These are phyloP conservation scores for Epichloe festucae DNA, from an alignment of 2,329 filamentous ascomycete species.

Conservation along the genomic window DNA sequence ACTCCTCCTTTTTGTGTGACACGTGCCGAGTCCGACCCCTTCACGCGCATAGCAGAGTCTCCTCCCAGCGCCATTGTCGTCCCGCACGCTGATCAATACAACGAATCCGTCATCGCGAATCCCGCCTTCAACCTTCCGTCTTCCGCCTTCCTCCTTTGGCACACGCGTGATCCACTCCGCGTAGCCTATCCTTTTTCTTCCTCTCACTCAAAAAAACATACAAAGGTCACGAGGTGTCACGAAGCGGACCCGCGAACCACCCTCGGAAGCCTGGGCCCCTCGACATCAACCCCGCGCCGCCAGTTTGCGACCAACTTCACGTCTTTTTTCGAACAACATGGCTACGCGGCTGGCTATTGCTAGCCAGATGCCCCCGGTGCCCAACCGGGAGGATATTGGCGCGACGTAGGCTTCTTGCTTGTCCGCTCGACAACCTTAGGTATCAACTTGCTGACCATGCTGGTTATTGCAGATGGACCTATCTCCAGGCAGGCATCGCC, in stretches of 20 bases:
- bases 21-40: background rate
- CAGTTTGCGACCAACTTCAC: background rate
- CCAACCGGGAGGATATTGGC: conserved; percentile 47
- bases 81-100: background rate
- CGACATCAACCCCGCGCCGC: conserved; percentile 3
- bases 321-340: conserved; percentile 12
- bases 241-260: background rate
- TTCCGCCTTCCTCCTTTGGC: background rate
- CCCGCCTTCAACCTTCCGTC: background rate
- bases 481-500: conserved; percentile 76
- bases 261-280: background rate
- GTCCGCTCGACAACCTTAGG: background rate
- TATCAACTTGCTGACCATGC: conserved; percentile 12
- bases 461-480: conserved; percentile 57
- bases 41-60: background rate
- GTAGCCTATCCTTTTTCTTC: background rate
- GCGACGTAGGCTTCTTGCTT: conserved; percentile 27
- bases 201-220: background rate
- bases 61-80: background rate
- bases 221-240: background rate
- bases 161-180: background rate
- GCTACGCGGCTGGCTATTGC: conserved; percentile 21
- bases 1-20: background rate
- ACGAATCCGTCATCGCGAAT: background rate
- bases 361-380: conserved; percentile 41